Percentiles rank a stretch among this genome's conserved stretches.
Evolutionary conservation across 495 filamentous ascomycete genomes (phyloP).

Genomic region (Lepidopterella palustris): DNA sequence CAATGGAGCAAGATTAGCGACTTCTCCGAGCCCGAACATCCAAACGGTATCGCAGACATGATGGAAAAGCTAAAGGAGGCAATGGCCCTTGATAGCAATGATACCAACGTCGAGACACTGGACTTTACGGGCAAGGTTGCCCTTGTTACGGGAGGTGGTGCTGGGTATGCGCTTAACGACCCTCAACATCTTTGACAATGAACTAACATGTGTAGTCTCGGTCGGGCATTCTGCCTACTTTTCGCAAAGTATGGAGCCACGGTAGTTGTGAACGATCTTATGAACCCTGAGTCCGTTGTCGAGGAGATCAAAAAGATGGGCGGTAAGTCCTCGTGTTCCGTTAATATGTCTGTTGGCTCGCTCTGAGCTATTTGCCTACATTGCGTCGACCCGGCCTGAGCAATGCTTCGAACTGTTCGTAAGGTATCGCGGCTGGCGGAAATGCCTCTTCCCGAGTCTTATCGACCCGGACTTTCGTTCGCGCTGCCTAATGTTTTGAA

Average conservation of each 20-base stretch:
- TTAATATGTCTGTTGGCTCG: too few relatives aligned
- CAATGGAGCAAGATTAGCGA: constrained; percentile 85
- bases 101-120: constrained; percentile 70
- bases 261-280: constrained; percentile 93
- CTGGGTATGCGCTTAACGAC: constrained; percentile 48
- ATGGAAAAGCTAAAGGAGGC: constrained; percentile 81
- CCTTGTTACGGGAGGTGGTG: constrained; percentile 87
- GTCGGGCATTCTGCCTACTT: constrained; percentile 82
- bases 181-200: constrained; percentile 11
- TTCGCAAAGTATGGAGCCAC: constrained; percentile 87
- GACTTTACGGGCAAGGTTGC: constrained; percentile 89
- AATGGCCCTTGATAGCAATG: constrained; percentile 57
- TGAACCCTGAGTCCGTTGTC: constrained; percentile 88
- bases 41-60: constrained; percentile 83
- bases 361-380: too few relatives aligned
- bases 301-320: constrained; percentile 85
- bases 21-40: constrained; percentile 79
- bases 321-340: too few relatives aligned
- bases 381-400: too few relatives aligned
- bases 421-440: too few relatives aligned
- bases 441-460: too few relatives aligned
- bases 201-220: constrained; percentile 53
- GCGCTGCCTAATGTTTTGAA: too few relatives aligned
- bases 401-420: too few relatives aligned
- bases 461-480: too few relatives aligned